Evolutionary conservation across 2,329 filamentous ascomycete genomes (phyloP), one percentile per base, ranked within the genome.

Genomic region (Pseudocercospora macadamiae): DNA sequence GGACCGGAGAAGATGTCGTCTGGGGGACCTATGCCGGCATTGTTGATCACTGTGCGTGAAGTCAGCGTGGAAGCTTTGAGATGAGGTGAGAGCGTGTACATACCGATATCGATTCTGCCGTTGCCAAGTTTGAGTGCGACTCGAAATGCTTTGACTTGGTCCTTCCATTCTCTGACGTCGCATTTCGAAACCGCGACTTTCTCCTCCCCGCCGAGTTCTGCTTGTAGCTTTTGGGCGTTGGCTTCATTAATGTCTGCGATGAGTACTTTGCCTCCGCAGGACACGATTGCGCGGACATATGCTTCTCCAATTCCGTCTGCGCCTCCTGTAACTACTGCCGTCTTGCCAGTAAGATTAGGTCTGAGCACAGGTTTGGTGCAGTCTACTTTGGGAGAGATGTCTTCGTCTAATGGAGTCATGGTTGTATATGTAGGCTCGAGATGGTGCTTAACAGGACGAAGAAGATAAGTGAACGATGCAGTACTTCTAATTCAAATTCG

Each of bases 301-400:
- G 66, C 67, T 53, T 72, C 69, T 18, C 71, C 72, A 55, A 74
- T 70, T 42, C 72, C 72, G 64, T 68, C 73, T 16, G 70, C 78
- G 5, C 79, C 79, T 18, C 79, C 78, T 1, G 78, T 81, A 12
- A 80, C 73, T 12, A 81, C 73, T 19, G 79, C 77, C 0, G 75
- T 77, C 63, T 80, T 81, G 19, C 75, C 77, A 3, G 66, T 68
- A 6, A 78, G 61, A 39, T 74, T 71, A 36, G 66, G 67, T 16
- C 61, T 57, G 61, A 80, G 75, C 5, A 73, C 71, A 10, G 66
- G 30, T 25, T 12, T 32, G 18, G 48, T 25, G 21, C 28, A 19
- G 30, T 51, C 48, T 3, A 51, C 23, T 23, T 47, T 26, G 42
- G 42, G 42, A 18, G 23, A 47, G 9, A 47, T 14, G 42, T 47